phyloP scores from a whole-genome alignment of 2,329 filamentous ascomycete species.

The Tolypocladium sp. region DNA sequence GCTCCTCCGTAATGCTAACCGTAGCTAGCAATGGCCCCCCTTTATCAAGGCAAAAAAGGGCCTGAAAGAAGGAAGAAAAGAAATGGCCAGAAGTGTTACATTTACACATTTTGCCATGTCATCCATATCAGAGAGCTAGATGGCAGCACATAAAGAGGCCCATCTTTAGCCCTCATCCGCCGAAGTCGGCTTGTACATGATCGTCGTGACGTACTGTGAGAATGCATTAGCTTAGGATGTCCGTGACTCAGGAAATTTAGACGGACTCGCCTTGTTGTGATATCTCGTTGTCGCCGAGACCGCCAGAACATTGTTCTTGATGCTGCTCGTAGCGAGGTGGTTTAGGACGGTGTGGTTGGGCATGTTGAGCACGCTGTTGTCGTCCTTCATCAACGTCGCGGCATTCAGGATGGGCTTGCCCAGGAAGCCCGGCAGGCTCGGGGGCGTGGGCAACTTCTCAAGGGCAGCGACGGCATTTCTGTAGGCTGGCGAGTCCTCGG shows the following conservation, averaged over 20 bases:
- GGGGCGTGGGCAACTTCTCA: conserved; percentile 72
- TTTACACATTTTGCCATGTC: neutral
- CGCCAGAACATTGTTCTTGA: conserved; percentile 91
- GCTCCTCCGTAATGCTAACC: neutral
- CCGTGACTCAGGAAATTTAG: too few relatives aligned
- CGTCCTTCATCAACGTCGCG: conserved; percentile 87
- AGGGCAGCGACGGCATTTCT: conserved; percentile 67
- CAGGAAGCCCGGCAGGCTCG: conserved; percentile 79
- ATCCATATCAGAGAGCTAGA: neutral
- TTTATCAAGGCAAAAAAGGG: neutral
- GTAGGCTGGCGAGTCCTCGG: conserved; percentile 68
- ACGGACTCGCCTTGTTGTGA: conserved; percentile 68
- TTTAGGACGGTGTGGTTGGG: conserved; percentile 97
- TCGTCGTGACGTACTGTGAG: conserved; percentile 83
- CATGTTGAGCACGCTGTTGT: conserved; percentile 93
- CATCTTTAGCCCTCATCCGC: conserved; percentile 34
- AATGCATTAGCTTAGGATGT: neutral
- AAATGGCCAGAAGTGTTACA: neutral
- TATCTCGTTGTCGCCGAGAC: conserved; percentile 97
- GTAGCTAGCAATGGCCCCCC: neutral
- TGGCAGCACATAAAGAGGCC: neutral
- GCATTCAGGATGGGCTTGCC: conserved; percentile 93
- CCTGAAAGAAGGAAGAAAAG: neutral
- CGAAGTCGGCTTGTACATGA: conserved; percentile 87
- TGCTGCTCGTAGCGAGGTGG: conserved; percentile 93